These are phyloP conservation scores for Pulicaria dysenterica DNA, from an alignment of 129 eudicot genomes.

Conservation along the genomic window DNA sequence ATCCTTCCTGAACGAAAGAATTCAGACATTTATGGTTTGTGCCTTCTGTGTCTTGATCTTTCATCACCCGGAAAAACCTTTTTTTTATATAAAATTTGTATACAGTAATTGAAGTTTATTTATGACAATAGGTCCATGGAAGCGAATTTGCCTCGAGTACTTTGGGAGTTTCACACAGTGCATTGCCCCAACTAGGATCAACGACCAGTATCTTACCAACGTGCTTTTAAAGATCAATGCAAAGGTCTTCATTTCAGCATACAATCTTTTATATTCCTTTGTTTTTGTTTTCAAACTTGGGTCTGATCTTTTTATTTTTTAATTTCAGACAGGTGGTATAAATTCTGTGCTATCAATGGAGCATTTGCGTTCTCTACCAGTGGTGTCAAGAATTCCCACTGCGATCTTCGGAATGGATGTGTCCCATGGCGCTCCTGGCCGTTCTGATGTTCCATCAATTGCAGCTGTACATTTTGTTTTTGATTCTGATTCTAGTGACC, in stretches of 20 bases:
- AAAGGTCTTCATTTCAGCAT: slow-evolving; percentile 38
- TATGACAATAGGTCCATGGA: slow-evolving; percentile 74
- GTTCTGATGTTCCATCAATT: slow-evolving; percentile 76
- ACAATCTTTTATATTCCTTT: background rate
- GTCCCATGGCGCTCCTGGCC: slow-evolving; percentile 86
- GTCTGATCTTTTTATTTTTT: background rate
- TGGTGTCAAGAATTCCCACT: slow-evolving; percentile 64
- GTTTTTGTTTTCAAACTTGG: background rate
- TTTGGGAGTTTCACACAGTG: slow-evolving; percentile 77
- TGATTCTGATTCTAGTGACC: background rate
- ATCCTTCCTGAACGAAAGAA: slow-evolving; percentile 64
- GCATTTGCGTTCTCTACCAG: slow-evolving; percentile 42
- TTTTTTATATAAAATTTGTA: background rate
- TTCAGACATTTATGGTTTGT: slow-evolving; percentile 55
- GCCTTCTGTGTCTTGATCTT: background rate
- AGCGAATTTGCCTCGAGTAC: slow-evolving; percentile 56
- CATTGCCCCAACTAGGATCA: slow-evolving; percentile 65
- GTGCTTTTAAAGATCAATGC: slow-evolving; percentile 74
- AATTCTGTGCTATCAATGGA: slow-evolving; percentile 64
- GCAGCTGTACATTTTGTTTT: slow-evolving; percentile 62
- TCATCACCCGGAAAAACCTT: background rate
- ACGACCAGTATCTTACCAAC: slow-evolving; percentile 85
- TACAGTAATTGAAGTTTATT: background rate
- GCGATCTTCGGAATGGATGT: slow-evolving; percentile 89
- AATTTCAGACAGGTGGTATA: slow-evolving; percentile 71